Evolutionary conservation across 1,139 yeast species (phyloP).

Genomic region (Geotrichum europaeum): DNA sequence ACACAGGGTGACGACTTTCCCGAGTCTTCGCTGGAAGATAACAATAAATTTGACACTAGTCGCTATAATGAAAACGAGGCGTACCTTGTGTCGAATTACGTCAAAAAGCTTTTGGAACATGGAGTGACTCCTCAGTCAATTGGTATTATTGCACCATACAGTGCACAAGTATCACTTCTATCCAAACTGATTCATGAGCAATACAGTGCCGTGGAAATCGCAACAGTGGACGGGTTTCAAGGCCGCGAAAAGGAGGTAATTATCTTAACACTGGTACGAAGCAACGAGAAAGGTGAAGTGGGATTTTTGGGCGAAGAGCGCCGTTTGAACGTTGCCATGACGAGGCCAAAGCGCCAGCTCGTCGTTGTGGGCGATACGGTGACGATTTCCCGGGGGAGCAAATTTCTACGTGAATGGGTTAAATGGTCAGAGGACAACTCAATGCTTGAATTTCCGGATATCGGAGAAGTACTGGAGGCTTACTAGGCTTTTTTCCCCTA

Average conservation of each 20-base stretch:
- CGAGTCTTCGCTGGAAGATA: constrained; percentile 40
- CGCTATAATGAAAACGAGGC: constrained; percentile 75
- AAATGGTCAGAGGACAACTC: constrained; percentile 61
- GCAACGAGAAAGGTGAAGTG: constrained; percentile 58
- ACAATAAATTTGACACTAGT: constrained; percentile 29
- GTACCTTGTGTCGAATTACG: constrained; percentile 51
- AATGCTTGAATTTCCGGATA: constrained; percentile 65
- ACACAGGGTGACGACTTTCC: constrained; percentile 82
- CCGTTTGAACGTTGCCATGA: constrained; percentile 77
- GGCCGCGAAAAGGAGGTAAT: constrained; percentile 88
- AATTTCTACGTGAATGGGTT: constrained; percentile 55
- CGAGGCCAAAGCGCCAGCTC: constrained; percentile 80
- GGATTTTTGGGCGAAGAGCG: constrained; percentile 72
- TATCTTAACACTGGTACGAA: constrained; percentile 71
- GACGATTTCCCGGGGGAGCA: constrained; percentile 34
- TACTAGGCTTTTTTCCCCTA: not conserved
- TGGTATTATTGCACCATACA: constrained; percentile 85
- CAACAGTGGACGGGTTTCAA: constrained; percentile 89
- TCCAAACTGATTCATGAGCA: constrained; percentile 40
- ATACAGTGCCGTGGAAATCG: constrained; percentile 63
- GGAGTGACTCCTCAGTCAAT: constrained; percentile 42
- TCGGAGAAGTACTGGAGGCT: constrained; percentile 26
- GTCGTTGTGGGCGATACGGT: constrained; percentile 86
- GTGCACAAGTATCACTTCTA: constrained; percentile 70
- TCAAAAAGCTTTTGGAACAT: constrained; percentile 53